phyloP scores from a whole-genome alignment of 2,329 filamentous ascomycete species.

The Lachnellula occidentalis region DNA sequence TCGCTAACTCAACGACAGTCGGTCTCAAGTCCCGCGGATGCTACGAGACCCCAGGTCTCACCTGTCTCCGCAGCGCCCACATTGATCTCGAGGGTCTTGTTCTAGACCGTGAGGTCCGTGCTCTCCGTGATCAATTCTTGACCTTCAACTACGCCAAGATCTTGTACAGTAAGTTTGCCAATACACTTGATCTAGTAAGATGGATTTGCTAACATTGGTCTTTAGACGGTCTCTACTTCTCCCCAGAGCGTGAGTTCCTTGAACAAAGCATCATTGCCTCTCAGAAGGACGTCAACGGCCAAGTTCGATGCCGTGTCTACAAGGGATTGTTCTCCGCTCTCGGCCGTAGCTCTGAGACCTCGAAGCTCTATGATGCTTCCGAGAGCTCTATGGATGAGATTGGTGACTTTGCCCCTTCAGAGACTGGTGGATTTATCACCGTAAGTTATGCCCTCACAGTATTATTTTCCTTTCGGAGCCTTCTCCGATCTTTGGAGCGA shows the following conservation, averaged over 20 bases:
- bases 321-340: slow-evolving; percentile 60
- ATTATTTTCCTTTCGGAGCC: too few relatives aligned
- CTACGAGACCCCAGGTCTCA: slow-evolving; percentile 52
- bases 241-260: slow-evolving; percentile 65
- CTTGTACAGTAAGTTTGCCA: slow-evolving; percentile 38
- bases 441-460: slow-evolving; percentile 24
- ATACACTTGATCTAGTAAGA: neutral
- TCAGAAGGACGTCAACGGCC: slow-evolving; percentile 57
- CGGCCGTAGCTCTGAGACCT: slow-evolving; percentile 55
- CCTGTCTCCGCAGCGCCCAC: slow-evolving; percentile 31
- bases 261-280: slow-evolving; percentile 57
- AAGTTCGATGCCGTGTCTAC: slow-evolving; percentile 58
- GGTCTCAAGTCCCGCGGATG: slow-evolving; percentile 76
- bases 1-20: slow-evolving; percentile 30
- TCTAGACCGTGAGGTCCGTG: slow-evolving; percentile 62
- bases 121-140: slow-evolving; percentile 66
- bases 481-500: slow-evolving; percentile 32
- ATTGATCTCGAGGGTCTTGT: slow-evolving; percentile 61
- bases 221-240: slow-evolving; percentile 55
- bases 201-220: too few relatives aligned
- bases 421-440: slow-evolving; percentile 62
- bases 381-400: slow-evolving; percentile 68
- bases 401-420: slow-evolving; percentile 59
- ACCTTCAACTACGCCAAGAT: slow-evolving; percentile 57
- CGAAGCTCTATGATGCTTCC: slow-evolving; percentile 63